Evolutionary conservation across 139 green algal genomes (phyloP), one percentile per base, ranked within the genome.

Genomic region (Chlorella sp.): DNA sequence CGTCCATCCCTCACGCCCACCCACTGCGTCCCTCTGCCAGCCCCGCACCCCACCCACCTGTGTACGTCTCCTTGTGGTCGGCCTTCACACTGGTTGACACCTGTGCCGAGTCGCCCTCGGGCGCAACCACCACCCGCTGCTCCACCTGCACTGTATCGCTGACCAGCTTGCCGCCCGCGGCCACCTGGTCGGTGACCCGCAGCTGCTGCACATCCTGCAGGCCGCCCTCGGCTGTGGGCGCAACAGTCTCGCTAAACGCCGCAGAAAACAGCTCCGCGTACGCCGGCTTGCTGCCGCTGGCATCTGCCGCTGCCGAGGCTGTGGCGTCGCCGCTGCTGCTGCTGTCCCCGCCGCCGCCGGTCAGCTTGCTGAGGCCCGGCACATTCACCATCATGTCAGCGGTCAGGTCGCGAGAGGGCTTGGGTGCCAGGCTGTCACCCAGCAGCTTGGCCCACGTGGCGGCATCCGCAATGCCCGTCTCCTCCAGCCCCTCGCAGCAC

Each of bases 401-500:
- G 4, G 57, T 82, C 36, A 82, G 76, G 57, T 82, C 74, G 6
- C 74, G 23, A 4, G 82, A 70, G 26, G 62, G 62, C 39, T 57
- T 78, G 30, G 44, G 74, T 9, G 4, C 28, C 60, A 82, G 74
- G 20, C 89, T 76, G 3, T 63, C 34, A 0, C 92, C 94, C 68
- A 96, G 87, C 78, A 97, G 89, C 25, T 69, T 75, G 13, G 60
- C 60, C 94, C 94, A 97, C 7, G 92, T 96, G 73, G 71, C 74
- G 41, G 84, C 86, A 78, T 96, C 91, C n/a, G 71, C 87, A 1
- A 96, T 84, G 38, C 94, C 94, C 44, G 85, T 95, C 88, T 97
- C 93, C 6, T 90, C 82, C 23, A 97, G 69, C 2, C 87, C 90
- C 15, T 76, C 81, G 69, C 88, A 94, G 41, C 92, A 91, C 90